A percentile compares a stretch with the other conserved stretches of the same genome.
These are phyloP conservation scores for Coemansia sp. DNA, from an alignment of 192 early-diverging fungal genomes.

Conservation along the genomic window DNA sequence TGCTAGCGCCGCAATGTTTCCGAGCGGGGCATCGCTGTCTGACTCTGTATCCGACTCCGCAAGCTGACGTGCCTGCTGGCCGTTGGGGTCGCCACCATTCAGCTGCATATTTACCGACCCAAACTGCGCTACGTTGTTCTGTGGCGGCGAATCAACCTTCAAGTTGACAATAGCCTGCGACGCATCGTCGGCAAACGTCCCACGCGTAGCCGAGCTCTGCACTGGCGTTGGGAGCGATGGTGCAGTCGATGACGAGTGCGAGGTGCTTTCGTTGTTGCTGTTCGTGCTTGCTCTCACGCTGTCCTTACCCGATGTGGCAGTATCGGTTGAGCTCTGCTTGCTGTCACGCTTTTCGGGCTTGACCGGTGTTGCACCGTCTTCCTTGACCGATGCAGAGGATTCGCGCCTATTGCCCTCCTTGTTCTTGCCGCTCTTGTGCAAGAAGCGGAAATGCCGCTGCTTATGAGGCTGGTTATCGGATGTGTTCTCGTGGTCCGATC, in stretches of 20 bases:
- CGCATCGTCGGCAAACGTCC: conserved; percentile 49
- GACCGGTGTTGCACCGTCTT: conserved; percentile 11
- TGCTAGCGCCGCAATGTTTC: conserved; percentile 32
- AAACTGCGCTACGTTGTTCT: conserved; percentile 2
- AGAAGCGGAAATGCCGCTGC: conserved; percentile 41
- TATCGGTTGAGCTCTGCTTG: conserved; percentile 27
- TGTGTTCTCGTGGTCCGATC: conserved; percentile 12
- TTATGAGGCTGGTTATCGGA: conserved; percentile 38
- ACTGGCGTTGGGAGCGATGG: conserved; percentile 44
- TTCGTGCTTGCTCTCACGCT: conserved; percentile 24
- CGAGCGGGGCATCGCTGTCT: conserved; percentile 46
- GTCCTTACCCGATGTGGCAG: conserved; percentile 37
- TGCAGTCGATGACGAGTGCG: conserved; percentile 36
- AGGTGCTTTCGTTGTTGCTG: conserved; percentile 27
- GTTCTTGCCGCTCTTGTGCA: conserved; percentile 48
- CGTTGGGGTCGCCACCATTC: conserved; percentile 1
- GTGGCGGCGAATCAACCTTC: conserved; percentile 37
- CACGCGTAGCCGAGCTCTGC: conserved; percentile 18
- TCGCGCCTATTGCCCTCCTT: conserved; percentile 35
- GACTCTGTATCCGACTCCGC: conserved; percentile 46
- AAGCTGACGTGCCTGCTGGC: conserved; percentile 27
- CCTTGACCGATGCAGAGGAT: conserved; percentile 17
- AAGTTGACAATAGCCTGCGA: conserved; percentile 47
- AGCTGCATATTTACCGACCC: conserved; percentile 1
- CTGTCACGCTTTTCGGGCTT: conserved; percentile 38